Evolutionary conservation across 2,329 filamentous ascomycete genomes (phyloP), one percentile per base, ranked within the genome.

Genomic region (Tolypocladium sp.): DNA sequence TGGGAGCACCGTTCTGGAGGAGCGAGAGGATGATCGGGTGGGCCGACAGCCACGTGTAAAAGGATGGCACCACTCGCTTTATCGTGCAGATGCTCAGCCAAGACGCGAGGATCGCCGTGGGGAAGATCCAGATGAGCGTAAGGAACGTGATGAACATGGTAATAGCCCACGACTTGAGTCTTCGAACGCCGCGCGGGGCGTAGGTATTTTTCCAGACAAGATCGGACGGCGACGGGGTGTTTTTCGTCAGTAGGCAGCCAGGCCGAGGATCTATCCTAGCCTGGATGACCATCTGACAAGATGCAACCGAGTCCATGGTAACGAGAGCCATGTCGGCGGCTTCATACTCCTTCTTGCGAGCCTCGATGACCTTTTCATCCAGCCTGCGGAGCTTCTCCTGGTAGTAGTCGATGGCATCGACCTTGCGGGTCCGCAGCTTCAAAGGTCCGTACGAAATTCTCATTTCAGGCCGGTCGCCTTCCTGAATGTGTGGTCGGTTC

Each of bases 191-290:
- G 2, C 91, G 86, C 7, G 90, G 83, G 2, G 92, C 76, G 69
- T 99, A 99, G 0, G 92, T 97, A 69, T 97, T 97, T 63, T 82
- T 82, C 94, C 95, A 99, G 13, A 97, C 85, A n/a, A 99, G 87
- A 70, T 97, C 93, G 0, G 90, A 86, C 0, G 94, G 94, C 2
- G 93, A 87, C 0, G 94, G 94, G 3, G 93, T 92, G 35, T 89
- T 82, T 61, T 91, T 92, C 10, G 93, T 92, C 58, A 96, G 78
- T 7, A 99, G 81, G 61, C 90, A 88, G 60, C 92, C 87, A 0
- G 95, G 94, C 13, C 90, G 88, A 4, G 94, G 92, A 69, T 97
- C 93, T 57, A 99, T 85, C 13, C 96, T 87, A 4, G 94, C 92
- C 73, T 99, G 94, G 51, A 96, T 91, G 30, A 92, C 91, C 92